A percentile compares a stretch with the other conserved stretches of the same genome.
phyloP scores from a whole-genome alignment of 305 asterid species.

The Solanum hybrid region DNA sequence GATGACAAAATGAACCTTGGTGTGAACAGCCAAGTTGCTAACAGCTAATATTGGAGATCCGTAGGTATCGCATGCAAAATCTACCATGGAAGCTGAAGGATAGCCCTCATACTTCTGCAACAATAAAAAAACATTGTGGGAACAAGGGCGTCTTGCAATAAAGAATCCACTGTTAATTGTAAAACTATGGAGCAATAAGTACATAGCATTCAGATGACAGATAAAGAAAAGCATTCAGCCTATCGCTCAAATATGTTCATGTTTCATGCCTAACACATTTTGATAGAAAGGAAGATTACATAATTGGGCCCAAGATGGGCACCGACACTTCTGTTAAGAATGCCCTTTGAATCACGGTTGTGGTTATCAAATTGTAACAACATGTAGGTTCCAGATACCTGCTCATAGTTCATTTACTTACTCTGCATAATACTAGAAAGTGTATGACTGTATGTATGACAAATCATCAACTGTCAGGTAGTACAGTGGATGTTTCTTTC shows the following conservation, averaged over 20 bases:
- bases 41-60: conserved; percentile 85
- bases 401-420: not conserved
- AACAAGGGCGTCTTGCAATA: not conserved
- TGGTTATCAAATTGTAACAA: not conserved
- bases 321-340: not conserved
- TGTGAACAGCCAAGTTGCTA: conserved; percentile 79
- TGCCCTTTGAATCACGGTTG: not conserved
- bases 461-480: not conserved
- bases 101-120: conserved; percentile 75
- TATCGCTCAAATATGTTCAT: not conserved
- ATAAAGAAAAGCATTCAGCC: not conserved
- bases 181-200: not conserved
- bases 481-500: not conserved
- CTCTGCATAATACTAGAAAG: not conserved
- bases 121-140: not conserved
- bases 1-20: conserved; percentile 40
- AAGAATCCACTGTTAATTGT: not conserved
- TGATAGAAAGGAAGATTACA: not conserved
- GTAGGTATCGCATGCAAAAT: conserved; percentile 83
- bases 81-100: conserved; percentile 95
- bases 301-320: not conserved
- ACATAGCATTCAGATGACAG: not conserved
- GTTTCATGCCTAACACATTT: not conserved
- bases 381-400: not conserved
- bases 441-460: not conserved